Evolutionary conservation across 1,284 basidiomycete species (phyloP).

Genomic region (Xerocomus amazonicus): DNA sequence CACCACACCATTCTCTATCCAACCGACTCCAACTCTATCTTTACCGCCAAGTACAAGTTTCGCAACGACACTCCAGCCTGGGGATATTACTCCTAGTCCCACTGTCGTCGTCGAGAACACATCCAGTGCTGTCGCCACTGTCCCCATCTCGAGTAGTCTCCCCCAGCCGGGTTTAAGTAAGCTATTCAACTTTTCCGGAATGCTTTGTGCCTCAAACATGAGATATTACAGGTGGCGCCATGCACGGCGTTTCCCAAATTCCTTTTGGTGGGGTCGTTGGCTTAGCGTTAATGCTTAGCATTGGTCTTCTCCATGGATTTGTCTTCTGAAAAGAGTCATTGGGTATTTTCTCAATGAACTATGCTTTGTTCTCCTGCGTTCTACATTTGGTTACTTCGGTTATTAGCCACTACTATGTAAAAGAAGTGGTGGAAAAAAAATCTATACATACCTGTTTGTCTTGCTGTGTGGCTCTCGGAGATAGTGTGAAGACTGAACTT

Average conservation of each 20-base stretch:
- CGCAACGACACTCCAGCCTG: neutral
- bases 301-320: conserved; percentile 1
- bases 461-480: too few relatives aligned
- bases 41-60: neutral
- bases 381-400: too few relatives aligned
- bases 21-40: neutral
- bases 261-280: neutral
- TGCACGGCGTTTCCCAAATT: conserved; percentile 5
- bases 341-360: neutral
- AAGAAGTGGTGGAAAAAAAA: too few relatives aligned
- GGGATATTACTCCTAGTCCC: too few relatives aligned
- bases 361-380: neutral
- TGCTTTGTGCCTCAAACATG: neutral
- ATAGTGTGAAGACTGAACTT: too few relatives aligned
- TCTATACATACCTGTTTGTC: too few relatives aligned
- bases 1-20: neutral
- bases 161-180: conserved; percentile 1
- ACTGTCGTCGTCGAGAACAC: neutral
- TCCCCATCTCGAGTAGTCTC: neutral
- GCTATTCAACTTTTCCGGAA: conserved; percentile 2
- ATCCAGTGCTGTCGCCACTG: neutral
- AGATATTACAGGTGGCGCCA: conserved; percentile 2
- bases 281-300: conserved; percentile 9
- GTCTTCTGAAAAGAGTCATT: neutral
- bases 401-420: too few relatives aligned